These are phyloP conservation scores for Phyllosticta citriasiana DNA, from an alignment of 2,329 filamentous ascomycete species.

Conservation along the genomic window DNA sequence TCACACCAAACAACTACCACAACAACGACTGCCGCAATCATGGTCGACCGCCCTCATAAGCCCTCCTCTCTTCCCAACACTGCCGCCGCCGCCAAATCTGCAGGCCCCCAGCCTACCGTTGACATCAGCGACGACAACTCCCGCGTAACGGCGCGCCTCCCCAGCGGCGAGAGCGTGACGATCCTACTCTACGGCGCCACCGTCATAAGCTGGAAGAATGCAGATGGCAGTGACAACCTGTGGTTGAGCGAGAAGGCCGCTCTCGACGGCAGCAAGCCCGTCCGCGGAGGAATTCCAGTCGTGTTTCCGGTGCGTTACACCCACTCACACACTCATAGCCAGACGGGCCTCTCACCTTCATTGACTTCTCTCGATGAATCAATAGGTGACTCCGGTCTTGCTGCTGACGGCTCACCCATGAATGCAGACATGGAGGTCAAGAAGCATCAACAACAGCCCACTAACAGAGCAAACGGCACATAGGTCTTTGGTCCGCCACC, in stretches of 20 bases:
- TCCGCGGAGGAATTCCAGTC: constrained; percentile 82
- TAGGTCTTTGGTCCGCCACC: constrained; percentile 80
- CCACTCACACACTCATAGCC: neutral
- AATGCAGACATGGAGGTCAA: neutral
- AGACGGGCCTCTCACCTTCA: neutral
- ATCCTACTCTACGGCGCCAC: constrained; percentile 88
- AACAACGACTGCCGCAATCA: constrained; percentile 21
- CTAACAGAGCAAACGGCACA: neutral
- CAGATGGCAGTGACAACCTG: constrained; percentile 67
- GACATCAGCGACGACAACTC: constrained; percentile 61
- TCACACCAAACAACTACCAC: neutral
- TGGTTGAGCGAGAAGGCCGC: constrained; percentile 73
- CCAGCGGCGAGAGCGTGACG: constrained; percentile 76
- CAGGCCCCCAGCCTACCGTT: constrained; percentile 68
- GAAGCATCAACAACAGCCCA: neutral
- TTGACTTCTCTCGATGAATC: neutral
- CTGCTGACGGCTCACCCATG: neutral
- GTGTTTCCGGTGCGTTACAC: constrained; percentile 70
- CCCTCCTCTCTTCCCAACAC: constrained; percentile 52
- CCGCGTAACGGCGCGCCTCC: constrained; percentile 67
- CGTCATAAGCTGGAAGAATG: constrained; percentile 77
- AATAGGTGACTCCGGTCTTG: neutral
- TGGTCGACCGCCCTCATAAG: constrained; percentile 81
- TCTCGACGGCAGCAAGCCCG: constrained; percentile 79
- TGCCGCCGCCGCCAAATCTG: constrained; percentile 44